Evolutionary conservation across 331 rosid species (phyloP).

Genomic region (Pyrus hybrid): DNA sequence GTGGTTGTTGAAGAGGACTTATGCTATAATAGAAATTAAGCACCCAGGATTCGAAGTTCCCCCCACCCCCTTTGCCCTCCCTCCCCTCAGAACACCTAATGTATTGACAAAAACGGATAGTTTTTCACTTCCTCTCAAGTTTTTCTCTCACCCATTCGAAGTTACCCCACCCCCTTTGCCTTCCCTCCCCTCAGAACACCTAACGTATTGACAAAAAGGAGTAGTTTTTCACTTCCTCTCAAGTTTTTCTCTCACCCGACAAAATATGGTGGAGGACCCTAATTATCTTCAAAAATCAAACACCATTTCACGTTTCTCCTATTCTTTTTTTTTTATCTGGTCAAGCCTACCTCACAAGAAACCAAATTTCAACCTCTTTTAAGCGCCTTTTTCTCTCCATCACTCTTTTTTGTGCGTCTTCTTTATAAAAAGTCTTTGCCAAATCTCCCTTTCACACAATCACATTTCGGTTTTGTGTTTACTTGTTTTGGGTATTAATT

Average conservation of each 20-base stretch:
- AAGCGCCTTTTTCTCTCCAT: conserved; percentile 8
- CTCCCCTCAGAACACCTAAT: too few species aligned
- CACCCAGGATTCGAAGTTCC: too few species aligned
- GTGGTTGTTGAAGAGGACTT: not conserved
- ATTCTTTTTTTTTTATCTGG: conserved; percentile 7
- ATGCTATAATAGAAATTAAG: too few species aligned
- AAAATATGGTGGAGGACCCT: conserved; percentile 44
- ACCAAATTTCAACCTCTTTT: not conserved
- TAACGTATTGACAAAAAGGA: too few species aligned
- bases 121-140: too few species aligned
- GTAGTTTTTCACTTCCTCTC: not conserved
- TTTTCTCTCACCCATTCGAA: too few species aligned
- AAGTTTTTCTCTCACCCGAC: conserved; percentile 36
- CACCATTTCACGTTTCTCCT: conserved; percentile 17
- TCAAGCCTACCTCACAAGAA: conserved; percentile 45
- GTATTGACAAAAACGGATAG: too few species aligned
- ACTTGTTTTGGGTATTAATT: not conserved
- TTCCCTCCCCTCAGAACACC: too few species aligned
- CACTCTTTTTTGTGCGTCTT: not conserved
- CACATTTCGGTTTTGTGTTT: not conserved
- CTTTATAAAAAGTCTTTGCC: not conserved
- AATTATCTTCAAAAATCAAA: conserved; percentile 26
- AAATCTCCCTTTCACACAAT: not conserved
- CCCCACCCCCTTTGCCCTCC: too few species aligned
- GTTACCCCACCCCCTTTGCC: too few species aligned